Percentiles rank a stretch among this genome's conserved stretches.
Evolutionary conservation across 805 yeast species (phyloP).

Genomic region (Lipomyces spencermartinsiae): DNA sequence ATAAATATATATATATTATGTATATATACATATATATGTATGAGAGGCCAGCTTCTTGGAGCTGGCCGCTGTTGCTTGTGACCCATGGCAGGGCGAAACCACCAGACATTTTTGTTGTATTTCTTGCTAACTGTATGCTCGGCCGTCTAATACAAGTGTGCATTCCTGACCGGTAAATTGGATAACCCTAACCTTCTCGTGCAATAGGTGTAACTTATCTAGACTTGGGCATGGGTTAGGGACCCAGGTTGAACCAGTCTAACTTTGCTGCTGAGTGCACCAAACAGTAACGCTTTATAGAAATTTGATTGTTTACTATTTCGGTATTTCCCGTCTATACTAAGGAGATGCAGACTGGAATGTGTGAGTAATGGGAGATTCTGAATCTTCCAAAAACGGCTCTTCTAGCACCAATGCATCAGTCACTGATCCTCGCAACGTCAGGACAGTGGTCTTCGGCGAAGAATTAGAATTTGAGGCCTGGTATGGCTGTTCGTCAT

Average conservation of each 20-base stretch:
- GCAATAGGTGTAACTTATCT: too few species aligned
- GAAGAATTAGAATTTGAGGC: constrained; percentile 65
- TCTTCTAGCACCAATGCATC: not conserved
- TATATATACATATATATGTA: too few species aligned
- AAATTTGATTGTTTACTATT: not conserved
- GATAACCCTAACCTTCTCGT: too few species aligned
- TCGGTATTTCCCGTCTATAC: not conserved
- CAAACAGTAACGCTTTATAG: not conserved
- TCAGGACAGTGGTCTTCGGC: constrained; percentile 71
- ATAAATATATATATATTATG: too few species aligned
- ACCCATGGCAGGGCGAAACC: too few species aligned
- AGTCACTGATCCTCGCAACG: constrained; percentile 52
- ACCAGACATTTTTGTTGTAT: too few species aligned
- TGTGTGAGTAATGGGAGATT: constrained; percentile 1
- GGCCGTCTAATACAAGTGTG: too few species aligned
- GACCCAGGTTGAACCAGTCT: too few species aligned
- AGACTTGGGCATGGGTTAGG: not conserved
- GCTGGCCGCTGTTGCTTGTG: too few species aligned
- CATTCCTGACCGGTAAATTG: too few species aligned
- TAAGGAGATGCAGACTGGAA: not conserved
- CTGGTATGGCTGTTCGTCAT: constrained; percentile 89
- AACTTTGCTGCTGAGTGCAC: not conserved
- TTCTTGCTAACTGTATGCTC: too few species aligned
- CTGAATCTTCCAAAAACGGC: constrained; percentile 1
- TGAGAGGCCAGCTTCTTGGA: too few species aligned